Base-by-base conservation (phyloP, 1,139 yeast species). In the Zhuliangozyma blackwelliae region DNA sequence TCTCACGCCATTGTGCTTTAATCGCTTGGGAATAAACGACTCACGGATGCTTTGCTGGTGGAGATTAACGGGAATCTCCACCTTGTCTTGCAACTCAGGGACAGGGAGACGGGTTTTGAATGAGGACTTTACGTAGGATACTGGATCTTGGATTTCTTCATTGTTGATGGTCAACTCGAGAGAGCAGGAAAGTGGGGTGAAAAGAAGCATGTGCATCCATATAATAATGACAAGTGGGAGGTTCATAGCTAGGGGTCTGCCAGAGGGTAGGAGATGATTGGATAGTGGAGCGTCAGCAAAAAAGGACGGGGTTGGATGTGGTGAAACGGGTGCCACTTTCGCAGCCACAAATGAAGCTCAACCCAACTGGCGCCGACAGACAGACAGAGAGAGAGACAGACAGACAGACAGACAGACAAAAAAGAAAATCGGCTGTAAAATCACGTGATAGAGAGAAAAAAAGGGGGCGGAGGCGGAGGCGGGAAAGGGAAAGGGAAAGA, bases 31-130 rank as follows among this genome's bases (percentile, higher is more conserved):
- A 21, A 43, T 39, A 21, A 43, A 43, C 12, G 47, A 39, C 28
- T 45, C 48, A 31, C 37, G 32, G 10, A 45, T 33, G 11, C 34
- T 32, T 29, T 37, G 33, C 35, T 45, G 48, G 12, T 28, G 29
- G 5, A 35, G 34, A 29, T 31, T 34, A 2, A 45, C 29, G 5
- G 49, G 49, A n/a, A 46, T 46, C 27, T 41, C 46, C 31, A 46
- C 29, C 20, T 23, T 35, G 10, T 38, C 37, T 31, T 44, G 41
- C 33, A 46, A 29, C 23, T 40, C 40, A 10, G 47, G 47, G 16
- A 43, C 11, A 22, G 23, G 23, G 10, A 22, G 9, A 9, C 9
- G 23, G 23, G 10, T 22, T 30, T 41, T 44, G 19, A 46, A 39
- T 12, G 40, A 38, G 12, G 48, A 46, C 34, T 45, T 46, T 6